These are phyloP conservation scores for Rhodotorula sp. DNA, from an alignment of 1,284 basidiomycete species.

Conservation along the genomic window DNA sequence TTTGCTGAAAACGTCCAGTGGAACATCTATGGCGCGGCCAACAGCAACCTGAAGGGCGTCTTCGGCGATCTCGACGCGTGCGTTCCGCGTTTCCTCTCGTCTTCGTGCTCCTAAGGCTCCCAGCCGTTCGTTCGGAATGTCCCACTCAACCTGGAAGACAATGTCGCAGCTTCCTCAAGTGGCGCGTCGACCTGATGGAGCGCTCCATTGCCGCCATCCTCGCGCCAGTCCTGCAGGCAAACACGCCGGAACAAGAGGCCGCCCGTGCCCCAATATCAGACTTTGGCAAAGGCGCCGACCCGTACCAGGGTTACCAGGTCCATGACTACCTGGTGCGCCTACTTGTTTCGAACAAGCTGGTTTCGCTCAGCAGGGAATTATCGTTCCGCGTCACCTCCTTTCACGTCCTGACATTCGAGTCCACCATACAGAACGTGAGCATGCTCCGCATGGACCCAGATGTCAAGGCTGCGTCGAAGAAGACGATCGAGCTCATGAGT, in stretches of 20 bases:
- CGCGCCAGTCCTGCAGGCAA: conserved; percentile 1
- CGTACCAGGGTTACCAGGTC: conserved; percentile 12
- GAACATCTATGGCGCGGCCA: conserved; percentile 28
- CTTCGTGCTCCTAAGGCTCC: too few species aligned
- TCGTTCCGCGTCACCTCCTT: too few species aligned
- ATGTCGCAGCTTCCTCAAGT: conserved; percentile 18
- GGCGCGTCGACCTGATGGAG: conserved; percentile 34
- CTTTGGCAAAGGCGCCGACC: conserved; percentile 1
- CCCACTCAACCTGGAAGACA: too few species aligned
- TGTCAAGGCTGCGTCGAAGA: conserved; percentile 18
- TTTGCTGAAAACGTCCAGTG: conserved; percentile 6
- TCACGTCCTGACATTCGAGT: background rate
- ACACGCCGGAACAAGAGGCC: background rate
- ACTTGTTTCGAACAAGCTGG: background rate
- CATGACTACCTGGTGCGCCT: conserved; percentile 28
- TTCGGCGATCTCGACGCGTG: conserved; percentile 5
- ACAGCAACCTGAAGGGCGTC: background rate
- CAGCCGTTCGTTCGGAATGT: too few species aligned
- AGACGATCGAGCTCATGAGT: conserved; percentile 22
- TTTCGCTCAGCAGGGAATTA: background rate
- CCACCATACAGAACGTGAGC: conserved; percentile 1
- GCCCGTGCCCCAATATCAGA: background rate
- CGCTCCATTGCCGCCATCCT: conserved; percentile 6
- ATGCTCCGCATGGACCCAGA: conserved; percentile 30
- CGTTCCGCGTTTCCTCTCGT: background rate